Evolutionary conservation across 1,284 basidiomycete species (phyloP), one percentile per base, ranked within the genome.

Genomic region (Cryptococcus sp.): DNA sequence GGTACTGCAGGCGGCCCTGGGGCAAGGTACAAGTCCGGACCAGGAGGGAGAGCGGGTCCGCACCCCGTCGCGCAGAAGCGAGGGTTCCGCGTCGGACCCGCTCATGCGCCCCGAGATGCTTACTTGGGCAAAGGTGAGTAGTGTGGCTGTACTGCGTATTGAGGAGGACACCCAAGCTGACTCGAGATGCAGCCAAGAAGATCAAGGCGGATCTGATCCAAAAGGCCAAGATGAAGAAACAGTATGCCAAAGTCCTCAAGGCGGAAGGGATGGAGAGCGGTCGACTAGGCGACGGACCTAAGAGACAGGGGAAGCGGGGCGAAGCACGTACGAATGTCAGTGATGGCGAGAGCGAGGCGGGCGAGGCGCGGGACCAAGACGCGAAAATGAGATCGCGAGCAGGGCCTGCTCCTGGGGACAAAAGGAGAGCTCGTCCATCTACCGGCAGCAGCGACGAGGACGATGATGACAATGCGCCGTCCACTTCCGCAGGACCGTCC

Each of bases 141-240:
- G 7, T 5, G 6, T 15, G 16, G 41, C 25, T 25, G 25, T 25
- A 6, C 30, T 35, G 7, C 13, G 8, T 5, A 13, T 10, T 10
- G 30, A 35, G 13, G 30, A 13, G 13, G 4, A 5, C 30, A 13
- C 4, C 30, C 30, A 35, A 35, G 30, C 16, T 35, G 11, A 48
- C 27, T 41, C 17, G 19, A 8, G 42, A 10, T 23, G 41, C 69
- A 81, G 82, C 81, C 25, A 78, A 81, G 53, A 81, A 81, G 64
- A 80, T 82, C 69, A 83, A 83, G 64, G 78, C 79, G 19, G 78
- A 80, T 38, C 70, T 83, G 52, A 83, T 83, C 60, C 71, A 79
- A 63, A 79, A 81, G 50, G 82, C 82, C 39, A 82, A 81, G 66
- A 73, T 81, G 55, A 83, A 83, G 71, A 78, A 80, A 64, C 71